These are phyloP conservation scores for Thermothelomyces thermophilus DNA, from an alignment of 2,329 filamentous ascomycete genomes.

Conservation along the genomic window DNA sequence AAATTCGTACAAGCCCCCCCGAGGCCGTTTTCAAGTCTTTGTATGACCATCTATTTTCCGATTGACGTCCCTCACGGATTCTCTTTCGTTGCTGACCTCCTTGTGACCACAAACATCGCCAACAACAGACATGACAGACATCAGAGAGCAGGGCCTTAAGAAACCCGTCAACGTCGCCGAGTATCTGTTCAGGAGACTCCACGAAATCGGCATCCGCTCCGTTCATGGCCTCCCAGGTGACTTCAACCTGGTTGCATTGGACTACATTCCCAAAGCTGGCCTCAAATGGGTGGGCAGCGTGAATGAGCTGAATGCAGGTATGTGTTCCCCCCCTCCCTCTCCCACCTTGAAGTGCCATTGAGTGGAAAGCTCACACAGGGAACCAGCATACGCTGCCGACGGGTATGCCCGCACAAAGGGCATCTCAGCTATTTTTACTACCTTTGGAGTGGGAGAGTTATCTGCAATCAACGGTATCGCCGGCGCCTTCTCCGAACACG, in stretches of 20 bases:
- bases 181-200: conserved; percentile 60
- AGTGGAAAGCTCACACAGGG: background rate
- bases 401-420: conserved; percentile 70
- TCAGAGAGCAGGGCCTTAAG: conserved; percentile 38
- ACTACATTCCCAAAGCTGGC: conserved; percentile 54
- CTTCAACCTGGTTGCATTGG: conserved; percentile 64
- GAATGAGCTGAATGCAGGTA: conserved; percentile 67
- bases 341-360: background rate
- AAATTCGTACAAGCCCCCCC: no score
- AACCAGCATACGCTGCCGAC: conserved; percentile 70
- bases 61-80: background rate
- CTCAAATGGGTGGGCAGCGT: conserved; percentile 63
- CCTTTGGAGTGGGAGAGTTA: conserved; percentile 69
- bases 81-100: background rate
- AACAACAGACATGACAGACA: conserved; percentile 28
- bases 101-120: background rate
- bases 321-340: no score
- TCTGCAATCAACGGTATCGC: conserved; percentile 68
- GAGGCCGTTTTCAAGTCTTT: no score
- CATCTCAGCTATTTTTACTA: conserved; percentile 64
- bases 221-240: conserved; percentile 66
- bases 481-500: conserved; percentile 66
- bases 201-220: conserved; percentile 57
- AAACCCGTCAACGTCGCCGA: conserved; percentile 51
- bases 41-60: background rate